phyloP scores from a whole-genome alignment of 2,329 filamentous ascomycete genomes.

The Alternaria sp. region DNA sequence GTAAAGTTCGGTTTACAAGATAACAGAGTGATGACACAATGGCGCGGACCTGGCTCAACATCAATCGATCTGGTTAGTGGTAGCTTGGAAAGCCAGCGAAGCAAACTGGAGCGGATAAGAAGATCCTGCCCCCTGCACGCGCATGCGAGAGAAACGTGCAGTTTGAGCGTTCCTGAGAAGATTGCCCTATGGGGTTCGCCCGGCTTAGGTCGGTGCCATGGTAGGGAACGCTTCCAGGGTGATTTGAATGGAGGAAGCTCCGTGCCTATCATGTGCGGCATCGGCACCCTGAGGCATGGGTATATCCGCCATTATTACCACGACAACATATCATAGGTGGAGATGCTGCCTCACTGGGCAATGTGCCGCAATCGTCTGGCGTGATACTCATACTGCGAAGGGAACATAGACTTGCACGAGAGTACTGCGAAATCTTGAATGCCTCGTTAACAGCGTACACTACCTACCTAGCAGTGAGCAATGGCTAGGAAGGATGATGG shows the following conservation, averaged over 20 bases:
- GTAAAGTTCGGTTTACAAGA: background rate
- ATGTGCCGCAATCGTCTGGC: background rate
- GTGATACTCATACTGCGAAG: background rate
- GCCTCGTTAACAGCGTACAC: background rate
- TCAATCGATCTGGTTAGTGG: background rate
- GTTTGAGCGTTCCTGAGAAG: background rate
- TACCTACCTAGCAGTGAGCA: background rate
- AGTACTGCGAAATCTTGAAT: background rate
- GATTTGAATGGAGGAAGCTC: background rate
- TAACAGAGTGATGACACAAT: background rate
- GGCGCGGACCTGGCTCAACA: constrained; percentile 5
- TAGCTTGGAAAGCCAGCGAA: constrained; percentile 1
- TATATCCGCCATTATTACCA: background rate
- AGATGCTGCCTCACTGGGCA: background rate
- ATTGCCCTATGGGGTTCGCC: background rate
- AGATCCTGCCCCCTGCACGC: constrained; percentile 3
- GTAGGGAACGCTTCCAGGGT: background rate
- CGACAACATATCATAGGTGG: background rate
- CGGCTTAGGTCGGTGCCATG: background rate
- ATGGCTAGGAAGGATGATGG: background rate
- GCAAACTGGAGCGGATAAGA: constrained; percentile 4
- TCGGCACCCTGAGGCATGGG: background rate
- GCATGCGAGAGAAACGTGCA: background rate
- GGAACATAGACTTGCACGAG: no score
- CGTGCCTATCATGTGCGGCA: background rate